Conservation (phyloP, 345 rosid genomes). For the rapeseed (Brassica napus) region DNA sequence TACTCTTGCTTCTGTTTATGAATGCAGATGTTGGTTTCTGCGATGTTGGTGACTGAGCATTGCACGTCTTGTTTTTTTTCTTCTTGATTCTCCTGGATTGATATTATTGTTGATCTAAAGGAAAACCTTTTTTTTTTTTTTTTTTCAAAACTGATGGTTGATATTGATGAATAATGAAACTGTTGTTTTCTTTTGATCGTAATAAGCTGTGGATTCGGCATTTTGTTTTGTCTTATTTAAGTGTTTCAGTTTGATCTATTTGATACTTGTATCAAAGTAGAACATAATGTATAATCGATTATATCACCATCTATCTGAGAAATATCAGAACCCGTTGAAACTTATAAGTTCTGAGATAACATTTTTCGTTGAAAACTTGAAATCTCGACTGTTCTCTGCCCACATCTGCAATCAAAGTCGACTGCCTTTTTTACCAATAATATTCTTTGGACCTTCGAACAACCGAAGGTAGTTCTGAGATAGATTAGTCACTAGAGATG, state of each 20-base stretch:
- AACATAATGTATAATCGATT: neutral
- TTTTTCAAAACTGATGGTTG: constrained; percentile 24
- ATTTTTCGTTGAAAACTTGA: no score
- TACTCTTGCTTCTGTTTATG: constrained; percentile 13
- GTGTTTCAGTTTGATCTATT: neutral
- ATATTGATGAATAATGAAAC: constrained; percentile 35
- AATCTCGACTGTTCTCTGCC: neutral
- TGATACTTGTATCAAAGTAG: neutral
- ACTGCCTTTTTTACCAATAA: no score
- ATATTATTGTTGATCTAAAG: constrained; percentile 19
- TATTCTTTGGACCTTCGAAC: neutral
- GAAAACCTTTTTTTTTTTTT: constrained; percentile 13
- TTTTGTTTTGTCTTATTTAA: neutral
- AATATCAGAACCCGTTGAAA: no score
- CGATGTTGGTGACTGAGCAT: constrained; percentile 28
- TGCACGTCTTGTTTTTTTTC: constrained; percentile 22
- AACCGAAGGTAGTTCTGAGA: neutral
- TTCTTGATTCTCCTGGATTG: constrained; percentile 22
- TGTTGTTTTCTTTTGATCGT: neutral
- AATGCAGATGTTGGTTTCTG: constrained; percentile 25
- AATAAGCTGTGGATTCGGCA: constrained; percentile 7
- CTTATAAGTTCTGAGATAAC: no score
- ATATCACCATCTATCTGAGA: no score
- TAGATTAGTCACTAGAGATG: neutral
- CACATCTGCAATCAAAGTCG: no score